Evolutionary conservation across 306 rosid genomes (phyloP).

Genomic region (Begonia fuchsioides): DNA sequence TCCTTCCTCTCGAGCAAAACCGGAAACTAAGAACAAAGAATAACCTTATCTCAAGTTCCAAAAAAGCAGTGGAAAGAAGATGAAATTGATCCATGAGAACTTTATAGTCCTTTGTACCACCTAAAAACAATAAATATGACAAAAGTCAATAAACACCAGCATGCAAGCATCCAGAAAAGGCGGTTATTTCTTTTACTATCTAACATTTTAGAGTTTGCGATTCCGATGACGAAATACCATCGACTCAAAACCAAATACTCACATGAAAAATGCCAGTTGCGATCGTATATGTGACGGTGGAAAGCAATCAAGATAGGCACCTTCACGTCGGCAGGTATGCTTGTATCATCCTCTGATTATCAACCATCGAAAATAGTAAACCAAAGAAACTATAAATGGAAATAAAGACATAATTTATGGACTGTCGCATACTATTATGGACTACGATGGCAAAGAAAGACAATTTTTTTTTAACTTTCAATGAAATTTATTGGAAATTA

Average conservation of each 20-base stretch:
- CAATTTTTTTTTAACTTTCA: too few relatives aligned
- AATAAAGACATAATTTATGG: too few relatives aligned
- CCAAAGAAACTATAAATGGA: too few relatives aligned
- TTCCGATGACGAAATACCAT: too few relatives aligned
- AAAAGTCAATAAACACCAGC: too few relatives aligned
- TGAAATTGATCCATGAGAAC: slow-evolving; percentile 97
- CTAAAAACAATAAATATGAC: slow-evolving; percentile 25
- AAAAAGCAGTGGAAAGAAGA: slow-evolving; percentile 81
- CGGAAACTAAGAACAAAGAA: slow-evolving; percentile 10
- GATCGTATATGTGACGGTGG: slow-evolving; percentile 54
- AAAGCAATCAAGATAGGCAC: slow-evolving; percentile 66
- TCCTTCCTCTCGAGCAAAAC: too few relatives aligned
- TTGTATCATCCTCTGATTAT: slow-evolving; percentile 82
- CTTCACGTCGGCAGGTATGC: slow-evolving; percentile 50
- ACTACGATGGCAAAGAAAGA: too few relatives aligned
- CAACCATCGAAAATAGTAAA: neutral
- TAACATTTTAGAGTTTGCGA: slow-evolving; percentile 2
- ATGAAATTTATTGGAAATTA: too few relatives aligned
- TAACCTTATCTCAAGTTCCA: slow-evolving; percentile 76
- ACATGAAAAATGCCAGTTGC: slow-evolving; percentile 75
- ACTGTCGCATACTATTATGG: too few relatives aligned
- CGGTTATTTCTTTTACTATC: neutral
- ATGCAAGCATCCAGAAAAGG: too few relatives aligned
- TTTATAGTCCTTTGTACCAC: slow-evolving; percentile 92
- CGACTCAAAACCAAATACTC: slow-evolving; percentile 17